Conservation (phyloP, 2,329 filamentous ascomycete genomes). For the Xylariales sp. region DNA sequence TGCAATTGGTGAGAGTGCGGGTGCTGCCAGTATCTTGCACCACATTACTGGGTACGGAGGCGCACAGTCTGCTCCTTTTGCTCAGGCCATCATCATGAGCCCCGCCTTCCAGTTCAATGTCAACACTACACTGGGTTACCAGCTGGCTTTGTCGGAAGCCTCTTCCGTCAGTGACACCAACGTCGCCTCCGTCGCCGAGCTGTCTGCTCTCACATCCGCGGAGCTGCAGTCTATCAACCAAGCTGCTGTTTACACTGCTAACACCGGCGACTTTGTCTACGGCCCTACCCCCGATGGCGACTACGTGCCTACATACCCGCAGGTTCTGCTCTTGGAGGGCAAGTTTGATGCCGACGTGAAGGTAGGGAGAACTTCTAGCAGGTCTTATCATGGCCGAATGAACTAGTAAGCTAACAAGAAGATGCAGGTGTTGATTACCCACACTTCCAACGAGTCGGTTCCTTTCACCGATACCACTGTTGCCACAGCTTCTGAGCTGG, state of each 20-base stretch:
- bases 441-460: constrained; percentile 44
- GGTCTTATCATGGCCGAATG: too few species aligned
- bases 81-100: constrained; percentile 15
- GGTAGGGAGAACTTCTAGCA: constrained; percentile 1
- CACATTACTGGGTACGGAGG: constrained; percentile 42
- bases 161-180: constrained; percentile 4
- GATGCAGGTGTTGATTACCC: constrained; percentile 12
- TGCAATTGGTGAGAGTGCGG: constrained; percentile 47
- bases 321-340: constrained; percentile 4
- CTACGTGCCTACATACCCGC: constrained; percentile 7
- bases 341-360: constrained; percentile 6
- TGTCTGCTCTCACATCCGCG: neutral
- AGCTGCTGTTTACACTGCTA: neutral
- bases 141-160: constrained; percentile 12
- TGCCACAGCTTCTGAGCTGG: constrained; percentile 24
- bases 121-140: constrained; percentile 10
- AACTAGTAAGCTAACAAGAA: neutral
- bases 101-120: constrained; percentile 19
- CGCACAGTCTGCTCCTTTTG: constrained; percentile 14
- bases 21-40: constrained; percentile 41
- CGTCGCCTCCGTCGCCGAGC: constrained; percentile 6
- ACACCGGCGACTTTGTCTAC: constrained; percentile 5
- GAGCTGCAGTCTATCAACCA: constrained; percentile 7
- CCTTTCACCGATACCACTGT: constrained; percentile 37
- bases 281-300: constrained; percentile 3